Conservation (phyloP, 2,329 filamentous ascomycete genomes). For the Periconia macrospinosa region DNA sequence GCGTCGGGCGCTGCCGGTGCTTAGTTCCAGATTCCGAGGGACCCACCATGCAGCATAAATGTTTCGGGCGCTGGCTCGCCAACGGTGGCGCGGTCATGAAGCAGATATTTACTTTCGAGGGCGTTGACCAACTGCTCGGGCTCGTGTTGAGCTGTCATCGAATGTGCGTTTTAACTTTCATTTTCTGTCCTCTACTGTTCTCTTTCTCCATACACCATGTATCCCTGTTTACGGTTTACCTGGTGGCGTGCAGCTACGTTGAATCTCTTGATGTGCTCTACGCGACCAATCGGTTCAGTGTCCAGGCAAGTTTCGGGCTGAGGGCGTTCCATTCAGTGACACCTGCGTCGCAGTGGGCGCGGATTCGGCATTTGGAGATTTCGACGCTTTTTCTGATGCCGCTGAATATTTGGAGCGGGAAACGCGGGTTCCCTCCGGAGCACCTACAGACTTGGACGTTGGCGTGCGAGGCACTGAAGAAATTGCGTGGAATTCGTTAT, state of each 20-base stretch:
- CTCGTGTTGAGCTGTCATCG: slow-evolving; percentile 7
- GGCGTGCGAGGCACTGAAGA: slow-evolving; percentile 3
- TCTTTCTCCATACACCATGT: neutral
- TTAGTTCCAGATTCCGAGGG: slow-evolving; percentile 2
- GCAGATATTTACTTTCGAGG: neutral
- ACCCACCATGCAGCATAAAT: slow-evolving; percentile 16
- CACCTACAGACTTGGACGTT: neutral
- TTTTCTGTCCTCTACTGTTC: too few species aligned
- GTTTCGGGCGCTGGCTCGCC: slow-evolving; percentile 8
- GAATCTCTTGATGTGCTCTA: slow-evolving; percentile 13
- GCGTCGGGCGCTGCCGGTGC: slow-evolving; percentile 10
- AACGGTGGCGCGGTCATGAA: neutral
- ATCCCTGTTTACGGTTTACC: neutral
- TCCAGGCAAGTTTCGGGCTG: slow-evolving; percentile 8
- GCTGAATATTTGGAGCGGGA: neutral
- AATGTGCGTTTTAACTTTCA: slow-evolving; percentile 3
- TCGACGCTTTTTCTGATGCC: slow-evolving; percentile 11
- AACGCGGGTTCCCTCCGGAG: slow-evolving; percentile 4
- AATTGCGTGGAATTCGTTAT: slow-evolving; percentile 3
- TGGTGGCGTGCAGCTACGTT: slow-evolving; percentile 2
- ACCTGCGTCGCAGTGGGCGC: slow-evolving; percentile 5
- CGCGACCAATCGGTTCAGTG: slow-evolving; percentile 9
- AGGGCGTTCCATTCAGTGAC: slow-evolving; percentile 1
- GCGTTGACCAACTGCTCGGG: slow-evolving; percentile 3
- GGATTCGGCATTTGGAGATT: slow-evolving; percentile 7